Conservation (phyloP, 768 basidiomycete genomes). For the Hericium coralloides region DNA sequence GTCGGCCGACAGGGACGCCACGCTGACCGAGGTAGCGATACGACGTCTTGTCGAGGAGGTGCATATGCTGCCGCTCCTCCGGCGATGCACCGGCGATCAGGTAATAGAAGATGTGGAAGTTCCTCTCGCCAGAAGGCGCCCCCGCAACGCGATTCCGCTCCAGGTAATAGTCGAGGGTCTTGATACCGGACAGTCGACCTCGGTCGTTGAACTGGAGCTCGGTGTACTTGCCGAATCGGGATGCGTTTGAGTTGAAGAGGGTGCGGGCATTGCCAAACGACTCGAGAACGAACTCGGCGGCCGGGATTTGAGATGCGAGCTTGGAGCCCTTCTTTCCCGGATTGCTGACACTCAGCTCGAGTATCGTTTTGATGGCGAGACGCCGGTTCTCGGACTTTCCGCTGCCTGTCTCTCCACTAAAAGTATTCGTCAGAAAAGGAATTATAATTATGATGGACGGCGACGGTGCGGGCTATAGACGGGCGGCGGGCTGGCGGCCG, state of each 20-base stretch:
- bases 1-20: conserved; percentile 31
- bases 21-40: conserved; percentile 86
- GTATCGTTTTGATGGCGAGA: conserved; percentile 83
- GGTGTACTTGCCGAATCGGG: conserved; percentile 95
- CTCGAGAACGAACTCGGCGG: conserved; percentile 93
- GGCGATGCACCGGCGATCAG: conserved; percentile 82
- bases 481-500: too few relatives aligned
- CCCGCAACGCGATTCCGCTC: conserved; percentile 86
- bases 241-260: conserved; percentile 89
- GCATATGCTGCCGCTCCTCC: conserved; percentile 86
- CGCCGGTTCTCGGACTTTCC: conserved; percentile 91
- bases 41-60: conserved; percentile 67
- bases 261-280: conserved; percentile 90
- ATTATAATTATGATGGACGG: not conserved
- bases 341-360: conserved; percentile 83
- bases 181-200: conserved; percentile 80
- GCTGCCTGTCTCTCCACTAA: conserved; percentile 84
- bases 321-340: conserved; percentile 93
- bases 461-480: too few relatives aligned
- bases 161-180: conserved; percentile 95
- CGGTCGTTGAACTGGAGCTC: conserved; percentile 95
- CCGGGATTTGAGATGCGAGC: conserved; percentile 77
- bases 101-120: conserved; percentile 98
- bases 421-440: conserved; percentile 1
- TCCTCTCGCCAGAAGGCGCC: conserved; percentile 85